Evolutionary conservation across 2,329 filamentous ascomycete genomes (phyloP), one percentile per base, ranked within the genome.

Genomic region (Sordariomycetes sp.): DNA sequence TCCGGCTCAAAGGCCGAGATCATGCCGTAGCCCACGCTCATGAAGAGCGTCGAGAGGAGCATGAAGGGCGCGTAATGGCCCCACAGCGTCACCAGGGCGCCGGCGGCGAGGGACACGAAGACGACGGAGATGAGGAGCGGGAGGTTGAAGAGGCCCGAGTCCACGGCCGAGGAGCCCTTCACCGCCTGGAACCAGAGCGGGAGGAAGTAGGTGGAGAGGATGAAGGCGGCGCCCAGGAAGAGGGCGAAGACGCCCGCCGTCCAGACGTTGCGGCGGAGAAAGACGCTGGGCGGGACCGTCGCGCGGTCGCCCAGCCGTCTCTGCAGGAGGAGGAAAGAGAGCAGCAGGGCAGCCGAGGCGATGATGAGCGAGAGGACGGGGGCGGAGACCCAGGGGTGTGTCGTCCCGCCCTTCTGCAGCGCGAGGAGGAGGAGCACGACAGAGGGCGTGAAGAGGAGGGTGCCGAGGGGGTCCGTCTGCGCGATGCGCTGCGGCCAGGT

Each of bases 231-330:
- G 35, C 72, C 68, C 36, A 73, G 70, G 52, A 71, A 67, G 60
- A 74, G 72, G 6, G 69, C 64, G 51, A 69, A 68, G 57, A 66
- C 64, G 3, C 67, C 63, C 2, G 66, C 65, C 1, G 68, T 65
- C 65, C 66, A 68, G 25, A 78, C 69, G 5, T 66, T 69, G 2
- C 73, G 69, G 56, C 73, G 67, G 45, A 62, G 66, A 32, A 76
- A 62, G 59, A 76, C 69, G 24, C 71, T 69, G 1, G 69, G 68
- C 10, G 75, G 74, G 1, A 77, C 67, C 0, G 72, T 77, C 5
- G 74, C 75, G 25, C 65, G 66, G 15, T 76, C 72, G 20, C 66
- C 62, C 53, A 70, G 68, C 59, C 64, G 65, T 61, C 68, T 63
- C 59, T 77, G 72, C 10, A 75, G 62, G 22, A 60, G 66, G 12